Evolutionary conservation across 176 grass and related monocot species (phyloP).

Genomic region (Musa acuminata): DNA sequence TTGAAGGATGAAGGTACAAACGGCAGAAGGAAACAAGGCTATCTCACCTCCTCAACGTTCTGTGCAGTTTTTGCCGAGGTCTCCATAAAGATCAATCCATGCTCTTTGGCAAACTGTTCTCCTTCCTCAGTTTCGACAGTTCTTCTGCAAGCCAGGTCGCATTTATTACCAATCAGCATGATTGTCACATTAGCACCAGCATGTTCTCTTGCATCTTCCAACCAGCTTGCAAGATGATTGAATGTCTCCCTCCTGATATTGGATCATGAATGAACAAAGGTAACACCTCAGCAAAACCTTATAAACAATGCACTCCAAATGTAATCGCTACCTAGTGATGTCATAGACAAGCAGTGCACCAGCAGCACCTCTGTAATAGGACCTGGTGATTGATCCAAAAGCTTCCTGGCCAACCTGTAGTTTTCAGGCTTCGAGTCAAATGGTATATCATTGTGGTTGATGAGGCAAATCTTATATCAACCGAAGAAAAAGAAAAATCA

Average conservation of each 20-base stretch:
- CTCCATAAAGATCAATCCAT: neutral
- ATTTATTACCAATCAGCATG: neutral
- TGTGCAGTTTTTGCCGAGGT: neutral
- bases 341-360: neutral
- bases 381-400: neutral
- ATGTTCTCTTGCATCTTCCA: neutral
- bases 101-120: neutral
- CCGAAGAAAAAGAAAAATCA: neutral
- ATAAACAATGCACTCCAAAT: neutral
- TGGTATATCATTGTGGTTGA: neutral
- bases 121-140: neutral
- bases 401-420: neutral
- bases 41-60: neutral
- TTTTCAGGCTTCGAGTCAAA: neutral
- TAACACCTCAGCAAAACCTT: neutral
- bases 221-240: neutral
- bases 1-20: neutral
- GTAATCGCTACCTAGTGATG: neutral
- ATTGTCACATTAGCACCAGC: neutral
- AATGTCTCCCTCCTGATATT: neutral
- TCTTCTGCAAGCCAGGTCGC: neutral
- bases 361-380: neutral
- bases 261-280: neutral
- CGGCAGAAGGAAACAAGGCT: neutral
- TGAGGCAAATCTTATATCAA: conserved; percentile 1